Percentiles rank a stretch among this genome's conserved stretches.
Evolutionary conservation across 306 rosid genomes (phyloP).

Genomic region (Canavalia ensiformis): DNA sequence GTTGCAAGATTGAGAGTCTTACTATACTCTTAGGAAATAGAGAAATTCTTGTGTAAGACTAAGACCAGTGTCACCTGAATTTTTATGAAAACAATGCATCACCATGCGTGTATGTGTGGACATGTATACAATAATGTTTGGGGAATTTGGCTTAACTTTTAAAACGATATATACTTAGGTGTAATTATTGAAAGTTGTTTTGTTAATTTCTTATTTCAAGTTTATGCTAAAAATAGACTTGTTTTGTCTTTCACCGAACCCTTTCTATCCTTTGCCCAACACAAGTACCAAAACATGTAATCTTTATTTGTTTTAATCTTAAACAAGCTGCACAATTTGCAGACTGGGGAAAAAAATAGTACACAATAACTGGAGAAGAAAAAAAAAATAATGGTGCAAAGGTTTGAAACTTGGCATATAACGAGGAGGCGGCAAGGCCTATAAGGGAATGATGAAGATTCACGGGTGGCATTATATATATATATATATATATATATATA

Average conservation of each 20-base stretch:
- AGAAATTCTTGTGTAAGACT: conserved; percentile 44
- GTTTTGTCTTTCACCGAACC: conserved; percentile 19
- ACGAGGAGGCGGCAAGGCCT: background rate
- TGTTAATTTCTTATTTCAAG: conserved; percentile 2
- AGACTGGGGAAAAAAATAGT: background rate
- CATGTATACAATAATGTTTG: background rate
- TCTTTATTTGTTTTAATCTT: background rate
- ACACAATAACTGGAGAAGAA: background rate
- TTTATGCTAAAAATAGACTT: background rate
- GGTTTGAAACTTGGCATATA: background rate
- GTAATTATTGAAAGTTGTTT: conserved; percentile 24
- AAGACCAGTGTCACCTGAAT: conserved; percentile 61
- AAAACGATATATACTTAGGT: background rate
- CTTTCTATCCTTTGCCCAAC: conserved; percentile 33
- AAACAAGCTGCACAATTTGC: background rate
- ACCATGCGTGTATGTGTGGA: conserved; percentile 40
- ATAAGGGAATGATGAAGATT: conserved; percentile 4
- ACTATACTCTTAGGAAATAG: conserved; percentile 53
- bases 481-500: background rate
- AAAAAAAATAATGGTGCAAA: background rate
- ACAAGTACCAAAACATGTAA: conserved; percentile 8
- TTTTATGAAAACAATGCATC: conserved; percentile 56
- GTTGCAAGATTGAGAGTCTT: conserved; percentile 43
- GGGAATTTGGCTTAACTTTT: conserved; percentile 10
- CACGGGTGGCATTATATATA: conserved; percentile 11